Percentiles rank a stretch among this genome's conserved stretches.
Conservation (phyloP, 139 green algal genomes). For the Bryopsis sp. region DNA sequence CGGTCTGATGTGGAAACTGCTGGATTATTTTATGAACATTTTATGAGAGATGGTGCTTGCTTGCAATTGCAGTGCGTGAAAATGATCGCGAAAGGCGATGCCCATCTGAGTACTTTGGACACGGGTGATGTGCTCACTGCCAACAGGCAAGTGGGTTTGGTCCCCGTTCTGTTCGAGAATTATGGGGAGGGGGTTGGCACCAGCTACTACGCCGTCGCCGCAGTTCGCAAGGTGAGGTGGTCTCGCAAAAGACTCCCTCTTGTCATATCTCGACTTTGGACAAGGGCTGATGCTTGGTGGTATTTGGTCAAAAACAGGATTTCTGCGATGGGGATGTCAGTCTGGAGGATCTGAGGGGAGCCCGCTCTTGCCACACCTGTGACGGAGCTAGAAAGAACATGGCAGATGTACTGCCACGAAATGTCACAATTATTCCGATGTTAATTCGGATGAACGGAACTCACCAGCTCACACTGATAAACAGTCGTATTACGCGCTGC, state of each 20-base stretch:
- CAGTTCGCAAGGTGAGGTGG: neutral
- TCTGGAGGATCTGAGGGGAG: neutral
- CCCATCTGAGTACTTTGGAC: constrained; percentile 13
- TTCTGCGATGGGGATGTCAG: neutral
- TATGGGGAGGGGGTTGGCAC: neutral
- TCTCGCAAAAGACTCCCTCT: no score
- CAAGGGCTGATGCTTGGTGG: no score
- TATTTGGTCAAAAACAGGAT: no score
- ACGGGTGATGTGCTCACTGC: neutral
- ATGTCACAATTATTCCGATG: no score
- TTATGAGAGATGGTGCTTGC: no score
- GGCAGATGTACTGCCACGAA: no score
- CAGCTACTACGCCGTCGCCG: constrained; percentile 10
- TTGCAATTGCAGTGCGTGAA: neutral
- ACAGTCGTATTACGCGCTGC: no score
- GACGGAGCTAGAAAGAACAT: constrained; percentile 6
- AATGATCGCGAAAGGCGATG: neutral
- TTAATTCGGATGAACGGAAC: no score
- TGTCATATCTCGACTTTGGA: no score
- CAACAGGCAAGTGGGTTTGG: neutral
- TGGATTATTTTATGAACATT: no score
- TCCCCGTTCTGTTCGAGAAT: neutral
- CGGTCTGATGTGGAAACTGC: no score
- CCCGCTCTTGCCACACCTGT: constrained; percentile 9
- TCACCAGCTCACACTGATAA: no score